Evolutionary conservation across 169 alveolate species (phyloP), one percentile per base, ranked within the genome.

Genomic region (Cryptosporidium viatorum): DNA sequence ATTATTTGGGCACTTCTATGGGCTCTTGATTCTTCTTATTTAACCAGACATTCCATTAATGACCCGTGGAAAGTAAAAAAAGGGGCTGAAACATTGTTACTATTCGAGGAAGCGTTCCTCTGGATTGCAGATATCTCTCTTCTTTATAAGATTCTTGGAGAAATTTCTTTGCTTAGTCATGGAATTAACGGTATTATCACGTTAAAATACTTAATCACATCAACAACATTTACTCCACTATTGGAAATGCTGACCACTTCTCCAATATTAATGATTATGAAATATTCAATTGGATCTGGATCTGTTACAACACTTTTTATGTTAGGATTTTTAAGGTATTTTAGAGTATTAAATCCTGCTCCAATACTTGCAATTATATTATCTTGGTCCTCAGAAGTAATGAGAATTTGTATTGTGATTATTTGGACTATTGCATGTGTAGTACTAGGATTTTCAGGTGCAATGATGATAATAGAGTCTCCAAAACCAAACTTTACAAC

Each of bases 381-480:
- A 26, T 80, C 55, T 62, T 80, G 89, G 89, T 35, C 74, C 12
- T 60, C 89, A 6, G 89, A 80, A 67, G 75, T 80, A 6, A 80
- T 80, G 89, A 80, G 89, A 43, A 80, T 67, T 26, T 59, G 89
- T 43, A 59, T 80, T n/a, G 58, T 67, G 10, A 59, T 80, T 21
- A 65, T 80, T 65, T 80, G 89, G 89, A 80, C 89, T 0, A 80
- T 80, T 80, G 55, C 52, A 6, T 62, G 73, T n/a, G 89, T 80
- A 3, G 69, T 80, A 21, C 33, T 80, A 10, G 89, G 89, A 0
- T 80, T 80, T 48, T 80, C 89, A 29, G 89, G 89, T 26, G 89
- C 89, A 43, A 80, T 80, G 75, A 80, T 80, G 89, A 80, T 80
- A 8, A 80, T 80, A 9, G 89, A 80, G n/a, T 80, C 89, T 3